Conservation (phyloP, 2,329 filamentous ascomycete genomes). For the Arthrobotrys entomopaga region DNA sequence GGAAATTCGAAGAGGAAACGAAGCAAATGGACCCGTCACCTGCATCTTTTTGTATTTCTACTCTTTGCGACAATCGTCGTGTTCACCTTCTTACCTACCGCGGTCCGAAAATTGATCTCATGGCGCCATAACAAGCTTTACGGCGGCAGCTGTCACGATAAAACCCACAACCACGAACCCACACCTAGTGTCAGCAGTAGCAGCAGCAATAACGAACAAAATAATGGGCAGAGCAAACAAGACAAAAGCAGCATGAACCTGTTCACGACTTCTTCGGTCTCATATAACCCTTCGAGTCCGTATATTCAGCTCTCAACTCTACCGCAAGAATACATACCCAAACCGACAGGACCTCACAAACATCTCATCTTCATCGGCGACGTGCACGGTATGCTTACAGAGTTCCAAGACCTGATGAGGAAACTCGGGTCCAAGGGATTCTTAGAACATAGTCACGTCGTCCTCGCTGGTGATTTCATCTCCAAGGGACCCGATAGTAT, state of each 20-base stretch:
- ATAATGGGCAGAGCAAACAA: neutral
- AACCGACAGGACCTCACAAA: conserved; percentile 60
- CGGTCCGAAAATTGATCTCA: conserved; percentile 38
- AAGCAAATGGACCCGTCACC: conserved; percentile 40
- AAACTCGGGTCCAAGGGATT: conserved; percentile 34
- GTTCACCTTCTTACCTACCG: conserved; percentile 40
- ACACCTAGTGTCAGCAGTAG: neutral
- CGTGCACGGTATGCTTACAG: conserved; percentile 79
- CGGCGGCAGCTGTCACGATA: conserved; percentile 43
- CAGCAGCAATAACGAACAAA: neutral
- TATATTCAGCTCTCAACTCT: conserved; percentile 47
- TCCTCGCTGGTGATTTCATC: conserved; percentile 81
- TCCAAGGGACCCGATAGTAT: conserved; percentile 85
- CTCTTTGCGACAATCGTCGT: conserved; percentile 44
- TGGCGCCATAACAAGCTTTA: conserved; percentile 45
- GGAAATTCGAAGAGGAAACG: conserved; percentile 12
- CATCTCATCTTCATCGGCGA: conserved; percentile 86
- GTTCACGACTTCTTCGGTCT: conserved; percentile 5
- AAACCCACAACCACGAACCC: conserved; percentile 3
- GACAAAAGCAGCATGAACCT: conserved; percentile 16
- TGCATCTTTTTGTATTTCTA: conserved; percentile 27
- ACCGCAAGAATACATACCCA: conserved; percentile 39
- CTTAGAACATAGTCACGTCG: conserved; percentile 71
- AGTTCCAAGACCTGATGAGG: conserved; percentile 44
- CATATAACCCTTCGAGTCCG: conserved; percentile 30